Conservation (phyloP, 179 eudicot genomes). For the Drosera spatulata region DNA sequence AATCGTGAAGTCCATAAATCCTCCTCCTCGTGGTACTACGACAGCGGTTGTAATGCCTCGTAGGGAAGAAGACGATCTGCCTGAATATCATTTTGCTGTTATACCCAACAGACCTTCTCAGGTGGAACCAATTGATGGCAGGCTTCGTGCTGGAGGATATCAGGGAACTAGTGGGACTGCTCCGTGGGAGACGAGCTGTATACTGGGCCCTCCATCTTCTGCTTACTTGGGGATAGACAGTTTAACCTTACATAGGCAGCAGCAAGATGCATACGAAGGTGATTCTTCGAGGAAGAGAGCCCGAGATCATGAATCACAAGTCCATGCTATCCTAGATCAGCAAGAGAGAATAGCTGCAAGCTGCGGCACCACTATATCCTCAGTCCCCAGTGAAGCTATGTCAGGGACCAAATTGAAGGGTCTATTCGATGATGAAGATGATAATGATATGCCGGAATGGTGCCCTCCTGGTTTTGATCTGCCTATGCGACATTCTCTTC, state of each 20-base stretch:
- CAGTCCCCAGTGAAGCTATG: no score
- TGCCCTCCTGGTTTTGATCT: constrained; percentile 37
- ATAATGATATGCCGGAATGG: constrained; percentile 90
- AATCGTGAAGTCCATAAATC: constrained; percentile 11
- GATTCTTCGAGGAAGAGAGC: constrained; percentile 2
- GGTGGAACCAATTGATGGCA: constrained; percentile 5
- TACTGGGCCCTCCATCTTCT: background rate
- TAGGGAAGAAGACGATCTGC: constrained; percentile 61
- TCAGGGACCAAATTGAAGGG: constrained; percentile 14
- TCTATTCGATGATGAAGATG: constrained; percentile 55
- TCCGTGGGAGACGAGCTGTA: background rate
- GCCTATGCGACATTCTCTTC: constrained; percentile 10
- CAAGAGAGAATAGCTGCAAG: constrained; percentile 2
- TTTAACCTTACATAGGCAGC: background rate
- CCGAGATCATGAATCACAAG: constrained; percentile 8
- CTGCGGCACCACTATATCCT: no score
- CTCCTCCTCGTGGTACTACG: constrained; percentile 9
- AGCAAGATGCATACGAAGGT: background rate
- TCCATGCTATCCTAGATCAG: constrained; percentile 4
- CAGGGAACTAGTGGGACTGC: background rate
- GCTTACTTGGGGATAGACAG: background rate
- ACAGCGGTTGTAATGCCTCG: constrained; percentile 11
- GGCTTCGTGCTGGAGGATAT: constrained; percentile 5
- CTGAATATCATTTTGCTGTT: constrained; percentile 56
- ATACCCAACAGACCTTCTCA: constrained; percentile 10